Evolutionary conservation across 2,329 filamentous ascomycete genomes (phyloP).

Genomic region (Cercospora sesami): DNA sequence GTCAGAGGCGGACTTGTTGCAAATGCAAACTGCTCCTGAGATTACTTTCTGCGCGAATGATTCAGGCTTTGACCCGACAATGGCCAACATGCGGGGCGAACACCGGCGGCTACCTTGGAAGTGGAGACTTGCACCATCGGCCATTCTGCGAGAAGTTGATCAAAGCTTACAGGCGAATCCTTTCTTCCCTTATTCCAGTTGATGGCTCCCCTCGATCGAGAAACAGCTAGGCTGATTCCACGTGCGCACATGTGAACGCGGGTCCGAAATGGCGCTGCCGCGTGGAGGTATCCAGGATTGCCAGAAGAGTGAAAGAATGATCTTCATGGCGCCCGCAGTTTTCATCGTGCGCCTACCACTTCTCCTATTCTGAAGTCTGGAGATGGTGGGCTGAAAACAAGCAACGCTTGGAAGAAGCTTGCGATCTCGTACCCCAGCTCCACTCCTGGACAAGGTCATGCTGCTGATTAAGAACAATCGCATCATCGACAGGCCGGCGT

Average conservation of each 20-base stretch:
- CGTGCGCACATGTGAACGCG: not conserved
- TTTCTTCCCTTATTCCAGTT: not conserved
- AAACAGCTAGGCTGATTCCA: not conserved
- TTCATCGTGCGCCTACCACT: not conserved
- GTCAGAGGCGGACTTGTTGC: not conserved
- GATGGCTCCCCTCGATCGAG: not conserved
- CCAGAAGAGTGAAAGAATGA: not conserved
- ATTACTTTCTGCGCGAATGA: not conserved
- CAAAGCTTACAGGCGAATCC: not conserved
- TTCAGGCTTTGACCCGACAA: not conserved
- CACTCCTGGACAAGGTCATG: not conserved
- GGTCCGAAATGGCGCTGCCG: not conserved
- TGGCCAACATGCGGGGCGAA: not conserved
- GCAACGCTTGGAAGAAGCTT: not conserved
- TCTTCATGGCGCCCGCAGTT: not conserved
- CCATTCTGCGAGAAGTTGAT: not conserved
- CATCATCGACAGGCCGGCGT: not conserved
- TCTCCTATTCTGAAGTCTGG: not conserved
- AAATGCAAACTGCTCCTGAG: not conserved
- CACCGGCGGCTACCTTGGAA: not conserved
- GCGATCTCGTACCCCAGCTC: not conserved
- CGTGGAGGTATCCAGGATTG: not conserved
- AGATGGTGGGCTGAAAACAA: not conserved
- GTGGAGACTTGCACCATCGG: not conserved
- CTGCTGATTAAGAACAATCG: not conserved